These are phyloP conservation scores for Saksenaea oblongispora DNA, from an alignment of 371 early-diverging fungal species.

Conservation along the genomic window DNA sequence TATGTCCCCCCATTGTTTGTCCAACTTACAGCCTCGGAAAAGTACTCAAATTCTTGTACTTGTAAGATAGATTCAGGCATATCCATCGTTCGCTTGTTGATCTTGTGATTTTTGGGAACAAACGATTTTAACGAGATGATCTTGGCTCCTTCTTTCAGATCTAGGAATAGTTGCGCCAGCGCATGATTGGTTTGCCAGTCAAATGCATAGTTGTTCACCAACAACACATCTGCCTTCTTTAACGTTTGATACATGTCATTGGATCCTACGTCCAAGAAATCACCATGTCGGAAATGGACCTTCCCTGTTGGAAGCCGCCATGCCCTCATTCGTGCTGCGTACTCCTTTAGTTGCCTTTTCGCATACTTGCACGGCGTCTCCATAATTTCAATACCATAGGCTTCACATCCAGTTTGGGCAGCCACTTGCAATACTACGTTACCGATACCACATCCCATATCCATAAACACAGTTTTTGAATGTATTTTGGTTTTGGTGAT, in stretches of 20 bases:
- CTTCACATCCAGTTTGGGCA: slow-evolving; percentile 82
- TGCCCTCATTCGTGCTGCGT: slow-evolving; percentile 78
- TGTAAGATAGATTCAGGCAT: slow-evolving; percentile 85
- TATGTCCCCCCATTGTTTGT: slow-evolving; percentile 87
- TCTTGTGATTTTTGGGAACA: slow-evolving; percentile 78
- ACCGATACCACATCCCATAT: slow-evolving; percentile 94
- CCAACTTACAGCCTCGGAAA: slow-evolving; percentile 89
- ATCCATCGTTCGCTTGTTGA: slow-evolving; percentile 75
- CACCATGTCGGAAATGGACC: slow-evolving; percentile 72
- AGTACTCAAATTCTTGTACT: slow-evolving; percentile 76
- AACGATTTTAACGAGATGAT: slow-evolving; percentile 83
- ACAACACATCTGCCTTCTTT: slow-evolving; percentile 84
- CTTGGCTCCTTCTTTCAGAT: slow-evolving; percentile 88
- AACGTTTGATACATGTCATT: slow-evolving; percentile 66
- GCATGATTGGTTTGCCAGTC: slow-evolving; percentile 80
- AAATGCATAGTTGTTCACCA: slow-evolving; percentile 96
- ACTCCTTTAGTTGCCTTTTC: slow-evolving; percentile 79
- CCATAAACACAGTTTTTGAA: slow-evolving; percentile 80
- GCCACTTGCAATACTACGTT: slow-evolving; percentile 96
- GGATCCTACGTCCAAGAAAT: slow-evolving; percentile 66
- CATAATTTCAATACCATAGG: slow-evolving; percentile 93
- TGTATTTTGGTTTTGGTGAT: slow-evolving; percentile 72
- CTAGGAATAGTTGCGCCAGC: slow-evolving; percentile 83
- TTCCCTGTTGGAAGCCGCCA: slow-evolving; percentile 67
- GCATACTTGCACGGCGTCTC: slow-evolving; percentile 83